Evolutionary conservation across 2,329 filamentous ascomycete genomes (phyloP).

Genomic region (Ramularia collo-cygni): DNA sequence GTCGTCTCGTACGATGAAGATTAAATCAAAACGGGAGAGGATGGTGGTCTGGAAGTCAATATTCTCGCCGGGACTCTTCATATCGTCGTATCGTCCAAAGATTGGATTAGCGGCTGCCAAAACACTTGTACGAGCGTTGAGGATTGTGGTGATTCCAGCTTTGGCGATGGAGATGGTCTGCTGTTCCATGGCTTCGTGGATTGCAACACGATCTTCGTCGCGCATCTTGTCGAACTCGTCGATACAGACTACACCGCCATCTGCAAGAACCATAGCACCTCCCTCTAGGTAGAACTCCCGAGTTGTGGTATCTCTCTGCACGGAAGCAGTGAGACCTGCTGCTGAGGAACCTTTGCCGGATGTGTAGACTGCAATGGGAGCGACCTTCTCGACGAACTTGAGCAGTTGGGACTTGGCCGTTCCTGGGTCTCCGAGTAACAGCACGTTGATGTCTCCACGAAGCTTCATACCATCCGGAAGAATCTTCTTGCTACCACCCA

Average conservation of each 20-base stretch:
- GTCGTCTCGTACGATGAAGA: slow-evolving; percentile 96
- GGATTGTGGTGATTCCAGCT: slow-evolving; percentile 94
- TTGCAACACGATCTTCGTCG: slow-evolving; percentile 93
- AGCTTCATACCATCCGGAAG: slow-evolving; percentile 96
- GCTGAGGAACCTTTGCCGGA: slow-evolving; percentile 97
- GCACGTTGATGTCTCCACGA: slow-evolving; percentile 94
- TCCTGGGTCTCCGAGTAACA: slow-evolving; percentile 93
- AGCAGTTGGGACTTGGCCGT: slow-evolving; percentile 95
- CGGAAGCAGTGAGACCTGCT: slow-evolving; percentile 92
- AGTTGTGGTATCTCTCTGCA: slow-evolving; percentile 85
- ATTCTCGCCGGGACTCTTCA: slow-evolving; percentile 96
- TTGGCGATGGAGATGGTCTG: slow-evolving; percentile 99
- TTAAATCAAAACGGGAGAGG: slow-evolving; percentile 97
- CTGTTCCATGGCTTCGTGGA: slow-evolving; percentile 99
- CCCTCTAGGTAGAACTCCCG: slow-evolving; percentile 97
- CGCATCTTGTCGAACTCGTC: slow-evolving; percentile 99
- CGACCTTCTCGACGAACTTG: slow-evolving; percentile 95
- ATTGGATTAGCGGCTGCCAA: slow-evolving; percentile 95
- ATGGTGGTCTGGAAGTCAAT: slow-evolving; percentile 99
- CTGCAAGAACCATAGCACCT: slow-evolving; percentile 95
- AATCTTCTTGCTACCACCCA: slow-evolving; percentile 96
- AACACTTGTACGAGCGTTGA: slow-evolving; percentile 92
- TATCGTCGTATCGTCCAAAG: slow-evolving; percentile 94
- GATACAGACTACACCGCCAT: slow-evolving; percentile 95
- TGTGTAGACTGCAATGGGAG: slow-evolving; percentile 96